phyloP scores from a whole-genome alignment of 2,329 filamentous ascomycete genomes.

The Cordyceps cicadae region DNA sequence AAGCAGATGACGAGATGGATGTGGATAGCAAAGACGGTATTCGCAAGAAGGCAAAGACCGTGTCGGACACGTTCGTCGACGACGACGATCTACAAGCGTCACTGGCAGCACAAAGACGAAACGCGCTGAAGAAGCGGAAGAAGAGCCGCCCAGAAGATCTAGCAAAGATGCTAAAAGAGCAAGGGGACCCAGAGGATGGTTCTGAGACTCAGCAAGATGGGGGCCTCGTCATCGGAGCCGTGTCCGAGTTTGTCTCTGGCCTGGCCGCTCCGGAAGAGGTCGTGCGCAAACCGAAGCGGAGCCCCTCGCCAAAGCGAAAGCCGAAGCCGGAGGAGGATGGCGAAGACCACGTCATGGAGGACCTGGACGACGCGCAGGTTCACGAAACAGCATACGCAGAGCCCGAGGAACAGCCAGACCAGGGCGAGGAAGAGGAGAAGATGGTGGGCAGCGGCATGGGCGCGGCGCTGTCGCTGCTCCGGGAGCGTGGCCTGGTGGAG shows the following conservation, averaged over 20 bases:
- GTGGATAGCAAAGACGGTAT: constrained; percentile 51
- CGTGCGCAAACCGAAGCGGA: constrained; percentile 43
- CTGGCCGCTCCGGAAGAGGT: constrained; percentile 59
- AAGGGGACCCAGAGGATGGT: constrained; percentile 46
- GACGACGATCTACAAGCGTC: constrained; percentile 89
- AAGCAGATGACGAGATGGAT: constrained; percentile 58
- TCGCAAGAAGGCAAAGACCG: constrained; percentile 54
- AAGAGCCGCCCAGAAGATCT: constrained; percentile 79
- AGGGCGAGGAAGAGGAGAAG: constrained; percentile 69
- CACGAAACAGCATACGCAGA: constrained; percentile 29
- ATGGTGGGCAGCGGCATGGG: constrained; percentile 71
- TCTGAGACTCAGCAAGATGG: constrained; percentile 30
- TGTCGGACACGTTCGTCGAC: constrained; percentile 67
- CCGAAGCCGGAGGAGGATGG: constrained; percentile 19
- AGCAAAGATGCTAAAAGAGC: constrained; percentile 66
- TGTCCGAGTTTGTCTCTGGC: constrained; percentile 86
- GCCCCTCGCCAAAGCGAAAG: constrained; percentile 26
- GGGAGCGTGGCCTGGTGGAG: constrained; percentile 74
- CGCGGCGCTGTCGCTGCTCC: constrained; percentile 71
- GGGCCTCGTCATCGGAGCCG: constrained; percentile 90
- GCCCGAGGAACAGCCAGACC: constrained; percentile 15
- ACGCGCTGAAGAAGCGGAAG: constrained; percentile 86
- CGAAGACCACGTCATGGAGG: constrained; percentile 40
- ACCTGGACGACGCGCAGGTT: constrained; percentile 24
- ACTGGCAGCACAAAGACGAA: constrained; percentile 72